Evolutionary conservation across 2,329 filamentous ascomycete species (phyloP).

Genomic region (Trichoderma afroharzianum): DNA sequence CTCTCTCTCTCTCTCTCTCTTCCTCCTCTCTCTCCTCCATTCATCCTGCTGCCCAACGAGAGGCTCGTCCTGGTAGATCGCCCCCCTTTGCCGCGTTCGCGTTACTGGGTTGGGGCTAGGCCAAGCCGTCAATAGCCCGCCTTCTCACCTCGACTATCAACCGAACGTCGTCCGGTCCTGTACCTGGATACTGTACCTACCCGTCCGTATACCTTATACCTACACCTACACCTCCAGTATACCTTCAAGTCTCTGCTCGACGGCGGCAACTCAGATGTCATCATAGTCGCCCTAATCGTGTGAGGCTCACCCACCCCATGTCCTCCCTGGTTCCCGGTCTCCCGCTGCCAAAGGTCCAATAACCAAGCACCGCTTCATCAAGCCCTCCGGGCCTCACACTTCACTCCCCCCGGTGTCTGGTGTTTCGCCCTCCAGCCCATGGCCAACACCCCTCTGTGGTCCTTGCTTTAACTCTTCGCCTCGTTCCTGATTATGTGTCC

Average conservation of each 20-base stretch:
- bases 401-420: constrained; percentile 20
- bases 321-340: constrained; percentile 16
- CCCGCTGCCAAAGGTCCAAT: constrained; percentile 16
- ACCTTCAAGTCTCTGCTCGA: not conserved
- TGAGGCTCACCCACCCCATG: constrained; percentile 19
- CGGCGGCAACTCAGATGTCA: constrained; percentile 17
- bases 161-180: not conserved
- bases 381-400: constrained; percentile 8
- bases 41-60: constrained; percentile 22
- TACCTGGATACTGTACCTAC: not conserved
- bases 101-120: constrained; percentile 15
- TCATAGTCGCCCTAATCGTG: constrained; percentile 19
- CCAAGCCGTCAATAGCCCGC: constrained; percentile 11
- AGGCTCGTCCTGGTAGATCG: constrained; percentile 9
- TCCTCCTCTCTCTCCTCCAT: not conserved
- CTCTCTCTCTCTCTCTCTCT: not conserved
- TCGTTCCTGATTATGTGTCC: constrained; percentile 37
- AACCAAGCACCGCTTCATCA: constrained; percentile 13
- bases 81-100: constrained; percentile 18
- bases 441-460: constrained; percentile 35
- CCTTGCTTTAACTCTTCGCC: constrained; percentile 35
- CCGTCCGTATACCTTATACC: not conserved
- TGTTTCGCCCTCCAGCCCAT: constrained; percentile 27
- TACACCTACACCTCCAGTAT: not conserved
- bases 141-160: constrained; percentile 8